phyloP scores from a whole-genome alignment of 2,329 filamentous ascomycete species.

The Colletotrichum echinochloae region DNA sequence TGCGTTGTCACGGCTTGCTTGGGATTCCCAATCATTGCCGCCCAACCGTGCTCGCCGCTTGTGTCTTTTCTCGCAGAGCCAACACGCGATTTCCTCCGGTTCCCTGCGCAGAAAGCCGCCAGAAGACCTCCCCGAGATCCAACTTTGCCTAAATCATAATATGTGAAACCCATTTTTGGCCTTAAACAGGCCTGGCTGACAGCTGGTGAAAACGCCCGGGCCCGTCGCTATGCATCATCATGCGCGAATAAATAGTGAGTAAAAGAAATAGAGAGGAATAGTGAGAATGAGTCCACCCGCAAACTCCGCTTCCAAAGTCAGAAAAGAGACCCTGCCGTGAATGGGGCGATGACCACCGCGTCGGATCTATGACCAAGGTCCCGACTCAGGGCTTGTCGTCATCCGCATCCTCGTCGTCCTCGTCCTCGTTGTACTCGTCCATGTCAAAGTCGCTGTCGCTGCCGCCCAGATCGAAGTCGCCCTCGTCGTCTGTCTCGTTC shows the following conservation, averaged over 20 bases:
- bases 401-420: conserved; percentile 66
- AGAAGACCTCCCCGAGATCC: conserved; percentile 29
- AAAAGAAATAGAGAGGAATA: conserved; percentile 8
- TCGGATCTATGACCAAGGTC: neutral
- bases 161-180: conserved; percentile 33
- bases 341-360: neutral
- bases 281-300: conserved; percentile 6
- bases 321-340: neutral
- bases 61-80: conserved; percentile 9
- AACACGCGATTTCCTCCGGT: conserved; percentile 18
- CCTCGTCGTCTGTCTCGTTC: conserved; percentile 80
- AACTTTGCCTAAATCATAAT: conserved; percentile 35
- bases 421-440: conserved; percentile 69
- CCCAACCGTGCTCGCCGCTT: conserved; percentile 11
- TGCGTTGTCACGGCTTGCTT: conserved; percentile 4
- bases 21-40: conserved; percentile 11
- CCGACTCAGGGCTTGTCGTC: conserved; percentile 24
- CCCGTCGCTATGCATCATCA: conserved; percentile 42
- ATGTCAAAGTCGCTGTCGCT: conserved; percentile 76
- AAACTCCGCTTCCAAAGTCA: conserved; percentile 14
- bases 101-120: conserved; percentile 25
- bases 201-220: conserved; percentile 40
- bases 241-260: conserved; percentile 27
- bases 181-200: conserved; percentile 32
- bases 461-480: conserved; percentile 75